These are phyloP conservation scores for Cladophialophora immunda DNA, from an alignment of 2,329 filamentous ascomycete genomes.

Conservation along the genomic window DNA sequence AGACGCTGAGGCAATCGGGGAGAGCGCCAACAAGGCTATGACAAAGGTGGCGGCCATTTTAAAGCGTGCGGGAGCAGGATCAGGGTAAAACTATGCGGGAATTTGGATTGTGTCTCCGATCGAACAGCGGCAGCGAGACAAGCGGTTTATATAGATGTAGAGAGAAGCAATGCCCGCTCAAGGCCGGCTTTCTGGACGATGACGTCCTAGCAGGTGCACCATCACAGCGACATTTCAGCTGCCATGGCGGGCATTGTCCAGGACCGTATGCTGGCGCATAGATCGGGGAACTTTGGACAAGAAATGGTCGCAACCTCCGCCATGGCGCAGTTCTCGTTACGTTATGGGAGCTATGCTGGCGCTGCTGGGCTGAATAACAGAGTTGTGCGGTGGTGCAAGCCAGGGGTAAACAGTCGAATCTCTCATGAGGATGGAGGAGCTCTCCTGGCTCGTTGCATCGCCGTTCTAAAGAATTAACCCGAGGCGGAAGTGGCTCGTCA, in stretches of 20 bases:
- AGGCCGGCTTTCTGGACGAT: neutral
- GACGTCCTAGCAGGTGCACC: neutral
- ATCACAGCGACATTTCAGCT: neutral
- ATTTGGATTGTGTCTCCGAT: neutral
- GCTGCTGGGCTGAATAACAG: neutral
- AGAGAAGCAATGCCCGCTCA: neutral
- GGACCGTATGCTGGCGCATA: neutral
- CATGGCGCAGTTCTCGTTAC: neutral
- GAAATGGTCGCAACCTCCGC: neutral
- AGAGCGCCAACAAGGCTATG: slow-evolving; percentile 7
- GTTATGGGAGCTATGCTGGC: neutral
- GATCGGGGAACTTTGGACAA: neutral
- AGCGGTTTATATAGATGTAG: slow-evolving; percentile 5
- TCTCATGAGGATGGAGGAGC: neutral
- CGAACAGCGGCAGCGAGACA: neutral
- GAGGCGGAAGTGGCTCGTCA: no score
- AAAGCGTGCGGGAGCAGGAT: neutral
- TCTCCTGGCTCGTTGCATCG: no score
- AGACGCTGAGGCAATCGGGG: neutral
- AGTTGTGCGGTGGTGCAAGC: neutral
- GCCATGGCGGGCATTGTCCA: neutral
- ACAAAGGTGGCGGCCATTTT: neutral
- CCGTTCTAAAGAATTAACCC: no score
- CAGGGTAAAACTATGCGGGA: neutral
- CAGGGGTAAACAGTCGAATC: neutral